Conservation (phyloP, 1,284 basidiomycete genomes). For the Trichosporon ovoides region DNA sequence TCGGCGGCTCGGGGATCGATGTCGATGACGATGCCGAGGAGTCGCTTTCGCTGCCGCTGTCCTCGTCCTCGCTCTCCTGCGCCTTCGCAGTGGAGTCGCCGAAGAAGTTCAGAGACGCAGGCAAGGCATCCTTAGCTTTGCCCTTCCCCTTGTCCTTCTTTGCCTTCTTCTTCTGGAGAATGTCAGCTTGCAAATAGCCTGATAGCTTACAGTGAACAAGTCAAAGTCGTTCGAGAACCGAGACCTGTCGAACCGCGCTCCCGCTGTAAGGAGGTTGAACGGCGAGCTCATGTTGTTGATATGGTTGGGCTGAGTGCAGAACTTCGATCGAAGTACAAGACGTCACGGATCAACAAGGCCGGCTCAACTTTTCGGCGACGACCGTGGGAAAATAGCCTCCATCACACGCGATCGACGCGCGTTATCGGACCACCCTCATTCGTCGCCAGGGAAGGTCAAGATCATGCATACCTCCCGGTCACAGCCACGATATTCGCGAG, state of each 20-base stretch:
- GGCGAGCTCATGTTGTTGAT: constrained; percentile 48
- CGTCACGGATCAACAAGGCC: too few species aligned
- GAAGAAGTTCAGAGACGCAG: constrained; percentile 79
- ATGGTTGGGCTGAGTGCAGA: not conserved
- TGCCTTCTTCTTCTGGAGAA: constrained; percentile 31
- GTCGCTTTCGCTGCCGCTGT: constrained; percentile 10
- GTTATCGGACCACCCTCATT: constrained; percentile 1
- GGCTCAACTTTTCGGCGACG: constrained; percentile 14
- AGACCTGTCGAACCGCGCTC: constrained; percentile 69
- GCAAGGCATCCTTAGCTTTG: constrained; percentile 51
- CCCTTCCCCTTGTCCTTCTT: constrained; percentile 39
- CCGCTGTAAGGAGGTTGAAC: constrained; percentile 70
- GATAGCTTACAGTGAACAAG: constrained; percentile 59
- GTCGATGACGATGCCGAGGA: constrained; percentile 16
- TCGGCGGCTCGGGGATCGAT: constrained; percentile 36
- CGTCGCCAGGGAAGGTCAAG: not conserved
- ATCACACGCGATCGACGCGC: not conserved
- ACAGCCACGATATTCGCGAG: not conserved
- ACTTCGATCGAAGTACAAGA: not conserved
- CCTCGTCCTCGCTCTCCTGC: constrained; percentile 27
- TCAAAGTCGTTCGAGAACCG: constrained; percentile 66
- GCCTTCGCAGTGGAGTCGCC: constrained; percentile 59
- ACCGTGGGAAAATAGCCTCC: constrained; percentile 19
- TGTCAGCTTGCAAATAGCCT: not conserved
- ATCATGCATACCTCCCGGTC: not conserved